A percentile compares a stretch with the other conserved stretches of the same genome.
Evolutionary conservation across 805 yeast species (phyloP).

Genomic region (Monosporozyma aerobia): DNA sequence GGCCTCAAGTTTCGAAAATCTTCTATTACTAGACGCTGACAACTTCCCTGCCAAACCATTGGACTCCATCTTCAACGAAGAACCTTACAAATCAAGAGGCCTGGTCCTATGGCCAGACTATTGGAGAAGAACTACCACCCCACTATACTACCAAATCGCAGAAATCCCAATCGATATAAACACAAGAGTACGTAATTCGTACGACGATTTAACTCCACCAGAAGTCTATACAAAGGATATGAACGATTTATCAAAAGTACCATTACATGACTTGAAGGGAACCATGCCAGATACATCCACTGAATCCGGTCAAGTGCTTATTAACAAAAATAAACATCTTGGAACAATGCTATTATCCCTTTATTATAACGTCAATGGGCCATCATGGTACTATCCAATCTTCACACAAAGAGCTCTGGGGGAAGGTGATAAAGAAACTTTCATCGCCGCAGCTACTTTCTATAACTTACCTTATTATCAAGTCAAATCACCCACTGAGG

Average conservation of each 20-base stretch:
- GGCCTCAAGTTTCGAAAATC: slow-evolving; percentile 66
- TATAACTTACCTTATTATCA: slow-evolving; percentile 44
- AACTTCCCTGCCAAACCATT: slow-evolving; percentile 62
- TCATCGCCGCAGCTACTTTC: slow-evolving; percentile 47
- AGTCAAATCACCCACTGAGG: slow-evolving; percentile 31
- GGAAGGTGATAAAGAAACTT: slow-evolving; percentile 73
- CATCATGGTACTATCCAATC: slow-evolving; percentile 57
- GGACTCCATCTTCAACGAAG: slow-evolving; percentile 47
- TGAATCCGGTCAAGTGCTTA: slow-evolving; percentile 65
- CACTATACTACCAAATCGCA: slow-evolving; percentile 62
- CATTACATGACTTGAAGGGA: slow-evolving; percentile 52
- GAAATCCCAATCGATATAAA: slow-evolving; percentile 41
- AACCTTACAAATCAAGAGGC: slow-evolving; percentile 47
- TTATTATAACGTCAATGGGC: slow-evolving; percentile 63
- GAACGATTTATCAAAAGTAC: slow-evolving; percentile 28
- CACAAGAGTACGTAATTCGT: slow-evolving; percentile 32
- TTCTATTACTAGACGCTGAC: slow-evolving; percentile 68
- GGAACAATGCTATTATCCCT: slow-evolving; percentile 50
- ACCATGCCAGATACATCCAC: slow-evolving; percentile 62
- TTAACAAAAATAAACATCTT: slow-evolving; percentile 53
- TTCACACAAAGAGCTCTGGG: slow-evolving; percentile 75
- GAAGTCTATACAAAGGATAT: slow-evolving; percentile 19
- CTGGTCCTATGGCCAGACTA: slow-evolving; percentile 76
- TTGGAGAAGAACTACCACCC: slow-evolving; percentile 80
- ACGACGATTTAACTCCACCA: slow-evolving; percentile 31